Evolutionary conservation across 2,329 filamentous ascomycete species (phyloP).

Genomic region (Hirsutella thompsonii): DNA sequence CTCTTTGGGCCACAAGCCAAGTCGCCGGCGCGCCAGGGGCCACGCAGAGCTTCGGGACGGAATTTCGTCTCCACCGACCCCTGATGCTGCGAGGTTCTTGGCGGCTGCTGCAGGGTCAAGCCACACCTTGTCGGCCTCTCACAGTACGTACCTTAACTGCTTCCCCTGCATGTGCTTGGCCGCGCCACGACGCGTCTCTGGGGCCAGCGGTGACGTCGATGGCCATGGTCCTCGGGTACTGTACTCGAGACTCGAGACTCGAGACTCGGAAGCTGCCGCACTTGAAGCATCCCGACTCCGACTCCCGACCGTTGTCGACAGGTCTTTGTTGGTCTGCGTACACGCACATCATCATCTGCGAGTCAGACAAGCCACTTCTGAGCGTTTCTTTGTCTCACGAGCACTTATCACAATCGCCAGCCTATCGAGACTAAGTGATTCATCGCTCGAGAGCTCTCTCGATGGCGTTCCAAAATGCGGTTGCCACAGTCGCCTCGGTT

Average conservation of each 20-base stretch:
- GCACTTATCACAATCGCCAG: background rate
- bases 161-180: background rate
- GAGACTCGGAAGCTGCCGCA: no score
- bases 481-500: conserved; percentile 22
- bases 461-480: conserved; percentile 13
- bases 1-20: background rate
- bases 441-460: background rate
- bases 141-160: background rate
- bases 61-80: conserved; percentile 9
- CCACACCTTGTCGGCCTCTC: background rate
- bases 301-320: no score
- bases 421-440: background rate
- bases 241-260: no score
- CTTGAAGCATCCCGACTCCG: no score
- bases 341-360: no score
- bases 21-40: no score
- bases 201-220: background rate
- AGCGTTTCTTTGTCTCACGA: no score
- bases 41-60: conserved; percentile 10
- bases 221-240: background rate
- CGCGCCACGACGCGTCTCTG: background rate
- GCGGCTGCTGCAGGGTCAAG: background rate
- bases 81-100: background rate
- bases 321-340: no score
- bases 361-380: no score